A percentile compares a stretch with the other conserved stretches of the same genome.
Conservation (phyloP, 768 basidiomycete species). For the Panaeolus cyanescens region DNA sequence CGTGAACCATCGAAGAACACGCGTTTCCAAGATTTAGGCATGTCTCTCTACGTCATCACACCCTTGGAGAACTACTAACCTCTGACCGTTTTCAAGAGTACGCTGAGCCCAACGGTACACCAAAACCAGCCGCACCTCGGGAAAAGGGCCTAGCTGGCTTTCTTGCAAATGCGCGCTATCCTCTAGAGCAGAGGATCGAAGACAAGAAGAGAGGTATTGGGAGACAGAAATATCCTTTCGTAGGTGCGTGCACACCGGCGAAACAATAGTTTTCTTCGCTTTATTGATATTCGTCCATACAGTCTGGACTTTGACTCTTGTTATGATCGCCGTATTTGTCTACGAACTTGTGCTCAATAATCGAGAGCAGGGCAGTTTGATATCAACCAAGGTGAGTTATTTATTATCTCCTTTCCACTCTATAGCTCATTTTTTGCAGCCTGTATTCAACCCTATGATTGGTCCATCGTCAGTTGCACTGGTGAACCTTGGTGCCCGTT, state of each 20-base stretch:
- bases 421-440: constrained; percentile 38
- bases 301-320: constrained; percentile 67
- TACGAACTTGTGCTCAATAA: constrained; percentile 82
- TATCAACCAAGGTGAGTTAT: constrained; percentile 75
- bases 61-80: not conserved
- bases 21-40: constrained; percentile 59
- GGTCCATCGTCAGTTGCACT: constrained; percentile 86
- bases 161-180: constrained; percentile 53
- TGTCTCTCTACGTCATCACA: constrained; percentile 8
- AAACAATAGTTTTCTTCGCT: not conserved
- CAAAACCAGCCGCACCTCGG: constrained; percentile 29
- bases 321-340: constrained; percentile 78
- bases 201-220: constrained; percentile 86
- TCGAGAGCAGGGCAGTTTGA: constrained; percentile 74
- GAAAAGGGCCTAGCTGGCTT: constrained; percentile 43
- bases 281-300: constrained; percentile 11
- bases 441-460: constrained; percentile 85
- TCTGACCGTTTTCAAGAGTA: constrained; percentile 50
- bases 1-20: constrained; percentile 41
- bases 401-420: no score
- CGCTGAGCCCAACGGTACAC: constrained; percentile 45
- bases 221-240: constrained; percentile 76
- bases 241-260: constrained; percentile 59
- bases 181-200: constrained; percentile 81
- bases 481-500: constrained; percentile 88